Evolutionary conservation across 78 protist species (phyloP), one percentile per base, ranked within the genome.

Genomic region (Acrasis kona): DNA sequence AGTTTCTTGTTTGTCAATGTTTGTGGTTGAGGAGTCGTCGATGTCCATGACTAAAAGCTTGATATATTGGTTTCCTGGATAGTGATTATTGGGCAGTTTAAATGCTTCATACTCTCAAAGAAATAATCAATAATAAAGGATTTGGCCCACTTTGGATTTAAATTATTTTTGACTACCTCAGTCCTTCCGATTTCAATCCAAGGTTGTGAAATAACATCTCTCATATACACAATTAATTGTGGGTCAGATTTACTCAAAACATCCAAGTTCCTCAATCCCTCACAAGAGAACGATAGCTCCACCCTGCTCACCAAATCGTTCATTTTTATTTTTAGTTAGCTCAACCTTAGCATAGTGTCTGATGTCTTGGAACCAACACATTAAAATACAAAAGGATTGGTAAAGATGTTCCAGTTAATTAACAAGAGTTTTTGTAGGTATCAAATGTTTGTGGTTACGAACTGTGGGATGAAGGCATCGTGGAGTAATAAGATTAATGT

Each of bases 261-360:
- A 70, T 70, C 74, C 74, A 70, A 35, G 35, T 70, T 70, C 4
- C 6, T 4, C 38, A 70, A 8, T 19, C 67, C 67, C n/a, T 66
- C 4, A 6, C 74, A 32, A 31, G 70, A 4, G n/a, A 70, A 70
- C n/a, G 30, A 31, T 6, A 70, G n/a, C 4, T 70, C 74, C 6
- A 70, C n/a, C n/a, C n/a, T n/a, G n/a, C n/a, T n/a, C n/a, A n/a
- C n/a, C n/a, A n/a, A n/a, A n/a, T n/a, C n/a, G n/a, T n/a, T n/a
- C n/a, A n/a, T n/a, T n/a, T n/a, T n/a, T n/a, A n/a, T n/a, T n/a
- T n/a, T n/a, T n/a, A n/a, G n/a, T n/a, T n/a, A n/a, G n/a, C n/a
- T n/a, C n/a, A n/a, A n/a, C n/a, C n/a, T n/a, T n/a, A n/a, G n/a
- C n/a, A n/a, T n/a, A n/a, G n/a, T n/a, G n/a, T n/a, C n/a, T n/a